A percentile compares a stretch with the other conserved stretches of the same genome.
Conservation (phyloP, 768 basidiomycete genomes). For the Kwoniella shandongensis region DNA sequence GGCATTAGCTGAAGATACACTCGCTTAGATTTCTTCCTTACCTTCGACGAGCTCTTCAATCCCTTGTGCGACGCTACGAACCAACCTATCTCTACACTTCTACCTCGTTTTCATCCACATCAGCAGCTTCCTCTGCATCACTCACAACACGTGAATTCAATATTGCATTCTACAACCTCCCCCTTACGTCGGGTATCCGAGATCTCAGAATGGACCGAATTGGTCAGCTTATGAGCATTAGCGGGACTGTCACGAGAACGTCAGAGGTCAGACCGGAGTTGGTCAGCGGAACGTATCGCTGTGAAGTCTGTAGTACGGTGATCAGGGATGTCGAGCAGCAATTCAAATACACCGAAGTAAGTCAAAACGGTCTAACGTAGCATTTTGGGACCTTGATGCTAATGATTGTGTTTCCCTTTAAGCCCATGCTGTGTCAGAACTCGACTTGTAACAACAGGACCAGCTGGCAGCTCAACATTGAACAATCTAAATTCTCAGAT, state of each 20-base stretch:
- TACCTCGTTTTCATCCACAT: constrained; percentile 65
- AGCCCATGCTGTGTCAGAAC: constrained; percentile 94
- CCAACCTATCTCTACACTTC: constrained; percentile 95
- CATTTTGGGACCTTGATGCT: constrained; percentile 3
- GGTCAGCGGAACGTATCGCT: constrained; percentile 87
- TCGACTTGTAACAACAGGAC: constrained; percentile 85
- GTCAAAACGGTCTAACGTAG: no score
- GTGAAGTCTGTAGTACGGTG: constrained; percentile 79
- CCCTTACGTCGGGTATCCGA: constrained; percentile 89
- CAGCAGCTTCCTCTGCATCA: constrained; percentile 68
- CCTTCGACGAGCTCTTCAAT: constrained; percentile 83
- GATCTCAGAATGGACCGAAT: constrained; percentile 90
- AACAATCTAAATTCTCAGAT: constrained; percentile 93
- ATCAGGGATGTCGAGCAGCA: constrained; percentile 96
- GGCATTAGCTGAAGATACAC: no score
- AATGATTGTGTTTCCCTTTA: no score
- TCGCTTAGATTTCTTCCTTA: constrained; percentile 89
- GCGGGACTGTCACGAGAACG: constrained; percentile 94
- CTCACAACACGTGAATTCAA: constrained; percentile 90
- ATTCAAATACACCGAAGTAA: constrained; percentile 97
- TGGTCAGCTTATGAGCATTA: constrained; percentile 89
- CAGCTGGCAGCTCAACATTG: constrained; percentile 92
- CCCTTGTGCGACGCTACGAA: constrained; percentile 82
- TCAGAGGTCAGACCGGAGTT: constrained; percentile 96
- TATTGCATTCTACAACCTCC: constrained; percentile 92